A percentile compares a stretch with the other conserved stretches of the same genome.
phyloP scores from a whole-genome alignment of 345 rosid genomes.

The Eutrema heterophyllum region DNA sequence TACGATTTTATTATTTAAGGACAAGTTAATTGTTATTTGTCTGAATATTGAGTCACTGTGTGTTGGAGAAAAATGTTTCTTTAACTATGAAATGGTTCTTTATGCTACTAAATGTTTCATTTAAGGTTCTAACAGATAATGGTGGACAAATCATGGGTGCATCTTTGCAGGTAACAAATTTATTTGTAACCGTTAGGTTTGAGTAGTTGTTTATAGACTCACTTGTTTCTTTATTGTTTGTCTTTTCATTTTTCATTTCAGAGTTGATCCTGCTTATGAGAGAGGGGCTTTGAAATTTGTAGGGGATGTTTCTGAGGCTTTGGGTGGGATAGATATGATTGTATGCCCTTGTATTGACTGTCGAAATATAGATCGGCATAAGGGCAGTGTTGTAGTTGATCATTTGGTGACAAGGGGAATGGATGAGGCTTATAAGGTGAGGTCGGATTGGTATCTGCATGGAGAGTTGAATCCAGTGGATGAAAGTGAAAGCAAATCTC shows the following conservation, averaged over 20 bases:
- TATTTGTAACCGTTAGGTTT: neutral
- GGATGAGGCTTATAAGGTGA: neutral
- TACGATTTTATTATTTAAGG: no score
- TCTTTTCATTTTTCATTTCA: no score
- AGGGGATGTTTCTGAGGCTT: no score
- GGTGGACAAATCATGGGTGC: neutral
- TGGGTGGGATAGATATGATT: no score
- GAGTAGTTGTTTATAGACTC: neutral
- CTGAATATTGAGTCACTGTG: no score
- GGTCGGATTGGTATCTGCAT: neutral
- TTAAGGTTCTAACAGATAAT: no score
- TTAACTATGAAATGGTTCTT: neutral
- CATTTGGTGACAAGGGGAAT: neutral
- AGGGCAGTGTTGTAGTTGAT: neutral
- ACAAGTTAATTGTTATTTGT: no score
- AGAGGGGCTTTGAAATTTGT: no score
- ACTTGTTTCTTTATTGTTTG: neutral
- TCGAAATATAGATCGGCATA: neutral
- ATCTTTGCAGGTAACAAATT: neutral
- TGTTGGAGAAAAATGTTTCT: no score
- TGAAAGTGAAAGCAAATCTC: neutral
- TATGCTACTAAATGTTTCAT: neutral
- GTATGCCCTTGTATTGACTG: no score
- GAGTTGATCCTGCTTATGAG: no score
- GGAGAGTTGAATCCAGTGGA: neutral